Base-by-base conservation (phyloP, 352 stramenopile species). In the Phytophthora megakarya region DNA sequence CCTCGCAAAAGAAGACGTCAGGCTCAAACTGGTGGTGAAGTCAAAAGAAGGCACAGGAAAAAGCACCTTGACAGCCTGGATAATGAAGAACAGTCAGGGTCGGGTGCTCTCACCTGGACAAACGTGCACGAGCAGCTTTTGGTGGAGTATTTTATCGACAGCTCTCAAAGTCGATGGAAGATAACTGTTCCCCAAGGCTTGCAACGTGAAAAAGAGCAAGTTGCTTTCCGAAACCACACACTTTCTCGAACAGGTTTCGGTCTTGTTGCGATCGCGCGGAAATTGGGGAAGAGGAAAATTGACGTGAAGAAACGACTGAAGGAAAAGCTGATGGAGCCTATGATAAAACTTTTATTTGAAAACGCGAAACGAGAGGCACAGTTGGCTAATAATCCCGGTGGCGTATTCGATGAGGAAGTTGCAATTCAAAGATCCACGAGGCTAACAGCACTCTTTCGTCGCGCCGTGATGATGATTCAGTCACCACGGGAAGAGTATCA, bases 221-320 rank as follows among this genome's bases (percentile, higher is more conserved):
- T 91, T 0, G 83, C 81, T 25, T 90, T 92, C 51, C 83, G 85
- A 48, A 81, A 84, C 8, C 70, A 84, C 18, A 85, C 69, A 4
- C 50, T 92, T 15, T 88, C 78, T 21, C 73, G 85, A 15, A 72
- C 73, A 38, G 81, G 82, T 23, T 87, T 92, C 54, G 81, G 72
- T 23, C 50, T 90, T 9, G 80, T 90, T 9, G 73, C 76, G 5
- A 87, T 93, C 23, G 70, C 85, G 19, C 67, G 81, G 18, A 88
- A 80, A 59, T 54, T 93, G 4, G 73, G 69, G 18, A 92, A 92
- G 22, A 72, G 83, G 1, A 80, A 80, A 19, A 92, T 91, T 43
- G 85, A 93, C 39, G 85, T 93, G 23, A 90, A 91, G 68, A 90
- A 92, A 51, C 68, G 85, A 1, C 53, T 93, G 2, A 89, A 89